Conservation (phyloP, 352 stramenopile species). For the Phytophthora lateralis region DNA sequence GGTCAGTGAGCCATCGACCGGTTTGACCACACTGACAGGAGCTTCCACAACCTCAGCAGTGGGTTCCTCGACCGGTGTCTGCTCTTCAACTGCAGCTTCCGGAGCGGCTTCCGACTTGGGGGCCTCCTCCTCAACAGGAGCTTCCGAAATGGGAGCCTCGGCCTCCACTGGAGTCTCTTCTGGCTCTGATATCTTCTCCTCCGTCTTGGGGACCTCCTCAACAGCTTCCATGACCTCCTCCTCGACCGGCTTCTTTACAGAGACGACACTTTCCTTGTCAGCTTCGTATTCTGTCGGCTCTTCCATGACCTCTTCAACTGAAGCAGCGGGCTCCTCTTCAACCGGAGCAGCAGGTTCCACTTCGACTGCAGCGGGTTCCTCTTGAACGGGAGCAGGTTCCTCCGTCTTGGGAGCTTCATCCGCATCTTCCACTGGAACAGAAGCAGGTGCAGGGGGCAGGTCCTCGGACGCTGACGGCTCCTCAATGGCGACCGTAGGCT, state of each 20-base stretch:
- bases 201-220: conserved; percentile 2
- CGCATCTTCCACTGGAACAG: conserved; percentile 10
- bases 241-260: conserved; percentile 2
- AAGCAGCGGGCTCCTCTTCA: too few relatives aligned
- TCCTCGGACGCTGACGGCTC: conserved; percentile 16
- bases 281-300: conserved; percentile 7
- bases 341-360: too few relatives aligned
- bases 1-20: not conserved
- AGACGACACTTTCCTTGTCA: not conserved
- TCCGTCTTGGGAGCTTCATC: conserved; percentile 17
- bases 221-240: not conserved
- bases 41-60: conserved; percentile 13
- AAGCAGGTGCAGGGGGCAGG: conserved; percentile 14
- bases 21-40: conserved; percentile 18
- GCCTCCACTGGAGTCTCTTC: conserved; percentile 7
- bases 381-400: conserved; percentile 12
- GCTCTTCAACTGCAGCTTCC: not conserved
- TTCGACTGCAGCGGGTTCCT: too few relatives aligned
- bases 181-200: not conserved
- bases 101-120: not conserved
- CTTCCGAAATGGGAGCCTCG: conserved; percentile 3
- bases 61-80: conserved; percentile 4
- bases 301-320: conserved; percentile 10
- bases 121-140: conserved; percentile 3
- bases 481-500: conserved; percentile 10